Percentiles rank a stretch among this genome's conserved stretches.
phyloP scores from a whole-genome alignment of 768 basidiomycete species.

The Tulasnella sp. region DNA sequence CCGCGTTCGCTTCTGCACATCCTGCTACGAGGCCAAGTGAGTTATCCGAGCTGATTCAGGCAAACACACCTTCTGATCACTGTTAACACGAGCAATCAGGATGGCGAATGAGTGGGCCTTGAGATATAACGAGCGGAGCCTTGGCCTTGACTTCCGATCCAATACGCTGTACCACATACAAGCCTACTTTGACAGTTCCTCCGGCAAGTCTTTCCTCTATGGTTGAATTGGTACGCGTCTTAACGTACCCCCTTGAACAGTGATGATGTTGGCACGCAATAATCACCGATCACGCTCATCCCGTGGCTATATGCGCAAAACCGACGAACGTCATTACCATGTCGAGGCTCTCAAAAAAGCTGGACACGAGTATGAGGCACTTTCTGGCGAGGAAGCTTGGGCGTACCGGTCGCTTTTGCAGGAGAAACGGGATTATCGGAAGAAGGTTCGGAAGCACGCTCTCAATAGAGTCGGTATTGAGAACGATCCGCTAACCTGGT shows the following conservation, averaged over 20 bases:
- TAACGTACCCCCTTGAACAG: too few species aligned
- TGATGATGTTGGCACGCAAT: too few species aligned
- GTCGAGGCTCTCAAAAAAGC: neutral
- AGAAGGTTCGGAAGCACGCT: neutral
- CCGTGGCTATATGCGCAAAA: too few species aligned
- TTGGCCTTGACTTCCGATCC: neutral
- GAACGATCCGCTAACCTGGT: neutral
- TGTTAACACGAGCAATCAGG: neutral
- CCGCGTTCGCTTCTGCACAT: neutral
- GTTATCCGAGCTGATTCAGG: neutral
- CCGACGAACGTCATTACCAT: neutral
- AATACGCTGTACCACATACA: neutral
- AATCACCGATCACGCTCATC: too few species aligned
- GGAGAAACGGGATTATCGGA: neutral
- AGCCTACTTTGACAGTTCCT: neutral
- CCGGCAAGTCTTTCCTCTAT: neutral
- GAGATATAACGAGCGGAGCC: neutral
- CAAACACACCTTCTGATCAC: neutral
- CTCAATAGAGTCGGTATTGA: neutral
- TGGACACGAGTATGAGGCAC: neutral
- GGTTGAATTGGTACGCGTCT: neutral
- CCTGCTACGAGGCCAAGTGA: slow-evolving; percentile 8
- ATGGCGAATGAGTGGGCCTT: neutral
- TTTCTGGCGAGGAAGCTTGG: neutral
- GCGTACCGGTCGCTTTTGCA: neutral